Evolutionary conservation across 768 basidiomycete genomes (phyloP), one percentile per base, ranked within the genome.

Genomic region (Neoboletus magnificus): DNA sequence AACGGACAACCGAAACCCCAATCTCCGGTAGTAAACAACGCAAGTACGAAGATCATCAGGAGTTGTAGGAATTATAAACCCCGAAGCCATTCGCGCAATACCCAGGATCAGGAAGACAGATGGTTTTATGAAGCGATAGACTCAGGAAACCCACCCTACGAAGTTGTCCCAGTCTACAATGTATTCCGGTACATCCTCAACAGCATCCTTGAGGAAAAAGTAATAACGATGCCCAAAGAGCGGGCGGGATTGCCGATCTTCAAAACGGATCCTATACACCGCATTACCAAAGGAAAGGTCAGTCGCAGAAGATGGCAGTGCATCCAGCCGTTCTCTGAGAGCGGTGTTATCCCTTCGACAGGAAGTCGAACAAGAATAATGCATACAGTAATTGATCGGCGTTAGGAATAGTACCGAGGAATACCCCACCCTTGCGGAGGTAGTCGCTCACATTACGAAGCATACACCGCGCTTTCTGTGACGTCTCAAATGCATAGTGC

Each of bases 401-500:
- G 66, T 98, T 94, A 2, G 97, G 94, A 55, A 97, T 89, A 1
- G 97, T 99, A n/a, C 97, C 97, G 50, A 99, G 82, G 65, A 98
- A 97, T n/a, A 87, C 74, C 5, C 97, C 97, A 25, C 95, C 96
- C 27, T 79, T 77, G 30, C 89, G 77, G 43, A 99, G 77, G 78
- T 87, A 86, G 44, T 80, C 74, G 54, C 84, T 82, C 30, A 94
- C 95, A 68, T 99, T 99, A 36, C 85, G 81, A 32, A 99, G 83
- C 97, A 99, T 97, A 69, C 84, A 87, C 32, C 91, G 81, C 25
- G 86, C 90, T 68, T 97, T 97, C 55, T 81, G 76, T 30, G 84
- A 81, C n/a, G 82, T 88, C 71, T 98, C 94, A 69, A 99, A 98
- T 9, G 97, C 97, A 67, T 99, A 98, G 71, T 99, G 97, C 91